Evolutionary conservation across 345 rosid genomes (phyloP).

Genomic region (Gynandropsis gynandra): DNA sequence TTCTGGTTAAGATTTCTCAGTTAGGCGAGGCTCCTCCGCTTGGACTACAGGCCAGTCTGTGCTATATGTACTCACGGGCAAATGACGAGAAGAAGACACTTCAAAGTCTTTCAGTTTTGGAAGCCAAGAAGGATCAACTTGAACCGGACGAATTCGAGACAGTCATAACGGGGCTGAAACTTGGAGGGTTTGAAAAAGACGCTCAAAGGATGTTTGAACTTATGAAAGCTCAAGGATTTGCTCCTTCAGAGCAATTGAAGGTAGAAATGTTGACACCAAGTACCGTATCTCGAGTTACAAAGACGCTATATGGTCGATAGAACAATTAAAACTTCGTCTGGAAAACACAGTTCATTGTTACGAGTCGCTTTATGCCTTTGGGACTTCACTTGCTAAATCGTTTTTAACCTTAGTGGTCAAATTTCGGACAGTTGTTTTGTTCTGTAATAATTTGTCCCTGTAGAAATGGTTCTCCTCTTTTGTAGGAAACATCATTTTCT

Average conservation of each 20-base stretch:
- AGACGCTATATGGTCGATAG: too few species aligned
- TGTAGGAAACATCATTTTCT: neutral
- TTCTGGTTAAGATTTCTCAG: conserved; percentile 58
- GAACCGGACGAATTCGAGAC: conserved; percentile 48
- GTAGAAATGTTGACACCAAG: conserved; percentile 26
- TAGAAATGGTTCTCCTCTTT: too few species aligned
- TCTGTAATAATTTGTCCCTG: neutral
- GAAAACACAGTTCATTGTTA: too few species aligned
- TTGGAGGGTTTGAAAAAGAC: conserved; percentile 58
- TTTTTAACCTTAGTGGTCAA: neutral
- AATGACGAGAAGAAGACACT: conserved; percentile 73
- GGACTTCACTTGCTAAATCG: too few species aligned
- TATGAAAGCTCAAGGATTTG: conserved; percentile 55
- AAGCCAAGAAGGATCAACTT: conserved; percentile 46
- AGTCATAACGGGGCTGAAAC: conserved; percentile 46
- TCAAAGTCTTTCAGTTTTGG: conserved; percentile 60
- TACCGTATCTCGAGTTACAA: neutral
- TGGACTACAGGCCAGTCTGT: conserved; percentile 62
- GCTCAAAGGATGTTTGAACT: conserved; percentile 42
- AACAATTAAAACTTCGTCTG: neutral
- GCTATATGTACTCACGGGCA: conserved; percentile 62
- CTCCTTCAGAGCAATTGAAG: conserved; percentile 33
- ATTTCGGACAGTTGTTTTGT: neutral
- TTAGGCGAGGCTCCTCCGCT: conserved; percentile 70
- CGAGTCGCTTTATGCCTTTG: too few species aligned